Conservation (phyloP, 129 eudicot genomes). For the Ambrosia artemisiifolia region DNA sequence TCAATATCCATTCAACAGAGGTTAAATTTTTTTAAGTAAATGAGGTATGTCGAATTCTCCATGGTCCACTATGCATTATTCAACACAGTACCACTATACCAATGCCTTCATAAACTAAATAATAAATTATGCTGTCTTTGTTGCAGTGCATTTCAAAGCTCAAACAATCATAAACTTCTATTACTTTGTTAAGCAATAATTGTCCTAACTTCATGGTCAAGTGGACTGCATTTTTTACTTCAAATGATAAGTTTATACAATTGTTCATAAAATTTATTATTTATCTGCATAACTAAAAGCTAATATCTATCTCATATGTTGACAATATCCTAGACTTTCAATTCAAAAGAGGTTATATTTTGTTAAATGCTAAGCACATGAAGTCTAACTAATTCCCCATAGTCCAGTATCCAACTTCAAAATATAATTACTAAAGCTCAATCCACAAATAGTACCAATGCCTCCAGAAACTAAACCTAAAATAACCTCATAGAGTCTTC, state of each 20-base stretch:
- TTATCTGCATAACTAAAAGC: neutral
- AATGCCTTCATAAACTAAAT: no score
- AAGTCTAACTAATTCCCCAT: neutral
- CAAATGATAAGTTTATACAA: neutral
- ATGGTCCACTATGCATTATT: no score
- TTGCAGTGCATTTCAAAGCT: neutral
- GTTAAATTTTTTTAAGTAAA: no score
- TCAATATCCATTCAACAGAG: no score
- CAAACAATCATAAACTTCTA: neutral
- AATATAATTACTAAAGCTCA: neutral
- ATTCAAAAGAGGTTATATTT: neutral
- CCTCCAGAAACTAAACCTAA: neutral
- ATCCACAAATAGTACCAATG: conserved; percentile 2
- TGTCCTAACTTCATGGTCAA: neutral
- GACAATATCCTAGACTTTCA: neutral
- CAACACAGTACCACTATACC: no score
- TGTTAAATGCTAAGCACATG: neutral
- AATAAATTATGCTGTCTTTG: neutral
- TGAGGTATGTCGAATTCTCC: no score
- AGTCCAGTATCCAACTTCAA: neutral
- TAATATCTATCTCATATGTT: neutral
- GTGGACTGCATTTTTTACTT: neutral
- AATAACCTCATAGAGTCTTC: neutral
- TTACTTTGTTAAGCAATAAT: neutral
- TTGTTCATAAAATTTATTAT: neutral